A percentile compares a stretch with the other conserved stretches of the same genome.
phyloP scores from a whole-genome alignment of 176 grass and related monocot species.

The Ananas comosus region DNA sequence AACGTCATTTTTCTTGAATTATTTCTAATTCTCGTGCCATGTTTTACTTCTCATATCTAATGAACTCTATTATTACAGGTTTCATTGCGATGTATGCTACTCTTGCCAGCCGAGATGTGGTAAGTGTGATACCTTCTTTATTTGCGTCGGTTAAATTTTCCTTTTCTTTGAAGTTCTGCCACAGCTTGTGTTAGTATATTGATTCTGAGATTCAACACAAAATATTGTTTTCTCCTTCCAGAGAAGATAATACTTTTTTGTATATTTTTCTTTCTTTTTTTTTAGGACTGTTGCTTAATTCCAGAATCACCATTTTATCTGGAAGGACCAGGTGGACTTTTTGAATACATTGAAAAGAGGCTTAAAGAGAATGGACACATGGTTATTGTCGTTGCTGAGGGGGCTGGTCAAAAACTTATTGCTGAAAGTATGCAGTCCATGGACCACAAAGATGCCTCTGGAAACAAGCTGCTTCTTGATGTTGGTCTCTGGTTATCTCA shows the following conservation, averaged over 20 bases:
- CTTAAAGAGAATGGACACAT: constrained; percentile 92
- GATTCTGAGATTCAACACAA: neutral
- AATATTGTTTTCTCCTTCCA: constrained; percentile 2
- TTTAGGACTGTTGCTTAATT: constrained; percentile 95
- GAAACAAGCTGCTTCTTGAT: constrained; percentile 94
- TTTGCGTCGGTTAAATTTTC: neutral
- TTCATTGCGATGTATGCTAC: constrained; percentile 99
- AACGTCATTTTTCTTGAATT: neutral
- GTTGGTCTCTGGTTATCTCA: constrained; percentile 94
- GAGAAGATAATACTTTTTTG: constrained; percentile 2
- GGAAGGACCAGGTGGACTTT: constrained; percentile 74
- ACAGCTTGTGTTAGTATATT: neutral
- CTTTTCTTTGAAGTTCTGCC: neutral
- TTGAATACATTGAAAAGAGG: constrained; percentile 77
- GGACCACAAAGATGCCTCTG: constrained; percentile 74
- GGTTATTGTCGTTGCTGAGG: constrained; percentile 94
- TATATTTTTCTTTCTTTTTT: constrained; percentile 13
- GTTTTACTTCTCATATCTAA: neutral
- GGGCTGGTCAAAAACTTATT: constrained; percentile 86
- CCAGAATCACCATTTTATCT: constrained; percentile 91
- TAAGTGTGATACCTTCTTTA: constrained; percentile 31
- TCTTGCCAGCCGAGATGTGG: constrained; percentile 94
- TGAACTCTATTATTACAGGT: constrained; percentile 34
- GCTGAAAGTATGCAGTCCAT: constrained; percentile 55
- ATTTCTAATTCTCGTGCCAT: neutral